Percentiles rank a stretch among this genome's conserved stretches.
These are phyloP conservation scores for Zymoseptoria pseudotritici DNA, from an alignment of 2,329 filamentous ascomycete species.

Conservation along the genomic window DNA sequence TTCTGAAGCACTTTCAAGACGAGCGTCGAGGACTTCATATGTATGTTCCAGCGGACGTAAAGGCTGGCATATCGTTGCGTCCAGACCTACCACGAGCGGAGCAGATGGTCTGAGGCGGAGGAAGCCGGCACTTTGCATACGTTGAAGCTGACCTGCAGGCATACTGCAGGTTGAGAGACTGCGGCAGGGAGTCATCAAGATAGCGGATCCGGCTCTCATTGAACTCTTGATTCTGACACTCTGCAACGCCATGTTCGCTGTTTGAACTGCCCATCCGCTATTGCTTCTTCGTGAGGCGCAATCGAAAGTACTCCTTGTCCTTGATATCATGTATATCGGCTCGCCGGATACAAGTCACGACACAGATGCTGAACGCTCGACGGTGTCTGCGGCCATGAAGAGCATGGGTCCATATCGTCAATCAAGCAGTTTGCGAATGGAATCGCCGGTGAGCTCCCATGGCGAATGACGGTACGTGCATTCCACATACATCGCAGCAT, in stretches of 20 bases:
- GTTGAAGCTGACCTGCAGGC: neutral
- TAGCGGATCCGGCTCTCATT: neutral
- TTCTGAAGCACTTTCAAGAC: too few species aligned
- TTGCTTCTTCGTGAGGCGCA: neutral
- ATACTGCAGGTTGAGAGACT: neutral
- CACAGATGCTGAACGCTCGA: neutral
- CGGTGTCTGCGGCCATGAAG: neutral
- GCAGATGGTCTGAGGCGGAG: neutral
- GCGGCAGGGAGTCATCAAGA: neutral
- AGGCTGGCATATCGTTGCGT: too few species aligned
- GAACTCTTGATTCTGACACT: neutral
- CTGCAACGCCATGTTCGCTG: neutral
- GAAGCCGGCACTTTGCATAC: neutral
- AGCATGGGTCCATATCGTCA: neutral
- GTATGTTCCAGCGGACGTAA: too few species aligned
- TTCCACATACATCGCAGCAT: conserved; percentile 46
- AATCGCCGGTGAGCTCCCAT: conserved; percentile 51
- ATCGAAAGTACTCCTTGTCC: neutral
- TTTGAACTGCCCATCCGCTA: neutral
- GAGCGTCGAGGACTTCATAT: neutral
- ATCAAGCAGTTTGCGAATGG: conserved; percentile 28
- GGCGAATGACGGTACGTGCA: conserved; percentile 51
- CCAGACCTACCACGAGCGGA: neutral
- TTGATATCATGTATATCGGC: neutral
- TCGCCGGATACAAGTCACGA: neutral